Percentiles rank a stretch among this genome's conserved stretches.
Conservation (phyloP, 257 asterid species). For the Mitragyna speciosa region DNA sequence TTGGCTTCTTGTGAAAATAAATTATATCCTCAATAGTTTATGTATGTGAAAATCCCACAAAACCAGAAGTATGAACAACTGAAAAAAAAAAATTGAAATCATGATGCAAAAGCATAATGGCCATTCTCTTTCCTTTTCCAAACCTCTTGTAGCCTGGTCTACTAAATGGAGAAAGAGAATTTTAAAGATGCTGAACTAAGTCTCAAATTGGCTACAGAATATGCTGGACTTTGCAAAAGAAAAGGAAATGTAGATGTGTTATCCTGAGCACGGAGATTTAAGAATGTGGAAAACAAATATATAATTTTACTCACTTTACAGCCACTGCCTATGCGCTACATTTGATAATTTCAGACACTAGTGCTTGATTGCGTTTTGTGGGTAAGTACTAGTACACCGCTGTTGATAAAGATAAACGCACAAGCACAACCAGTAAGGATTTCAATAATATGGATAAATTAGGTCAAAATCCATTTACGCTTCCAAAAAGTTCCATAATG, state of each 20-base stretch:
- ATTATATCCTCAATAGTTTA: not conserved
- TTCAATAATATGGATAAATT: too few relatives aligned
- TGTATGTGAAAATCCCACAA: not conserved
- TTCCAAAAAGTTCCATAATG: too few relatives aligned
- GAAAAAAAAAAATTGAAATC: not conserved
- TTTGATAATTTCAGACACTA: too few relatives aligned
- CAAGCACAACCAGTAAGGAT: too few relatives aligned
- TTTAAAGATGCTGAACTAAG: not conserved
- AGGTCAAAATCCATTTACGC: too few relatives aligned
- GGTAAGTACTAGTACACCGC: too few relatives aligned
- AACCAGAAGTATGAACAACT: not conserved
- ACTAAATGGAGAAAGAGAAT: not conserved
- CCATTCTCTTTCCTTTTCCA: not conserved
- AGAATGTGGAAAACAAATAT: not conserved
- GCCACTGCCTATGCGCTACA: too few relatives aligned
- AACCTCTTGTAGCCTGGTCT: not conserved
- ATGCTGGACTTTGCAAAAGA: not conserved
- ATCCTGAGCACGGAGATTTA: not conserved
- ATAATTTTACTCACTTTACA: too few relatives aligned
- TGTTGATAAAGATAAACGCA: too few relatives aligned
- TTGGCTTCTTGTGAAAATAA: not conserved
- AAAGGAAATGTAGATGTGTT: not conserved
- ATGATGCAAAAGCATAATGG: not conserved
- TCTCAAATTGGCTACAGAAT: not conserved
- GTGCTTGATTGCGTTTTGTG: too few relatives aligned